Conservation (phyloP, 2,329 filamentous ascomycete species). For the Endocalyx cinctus region DNA sequence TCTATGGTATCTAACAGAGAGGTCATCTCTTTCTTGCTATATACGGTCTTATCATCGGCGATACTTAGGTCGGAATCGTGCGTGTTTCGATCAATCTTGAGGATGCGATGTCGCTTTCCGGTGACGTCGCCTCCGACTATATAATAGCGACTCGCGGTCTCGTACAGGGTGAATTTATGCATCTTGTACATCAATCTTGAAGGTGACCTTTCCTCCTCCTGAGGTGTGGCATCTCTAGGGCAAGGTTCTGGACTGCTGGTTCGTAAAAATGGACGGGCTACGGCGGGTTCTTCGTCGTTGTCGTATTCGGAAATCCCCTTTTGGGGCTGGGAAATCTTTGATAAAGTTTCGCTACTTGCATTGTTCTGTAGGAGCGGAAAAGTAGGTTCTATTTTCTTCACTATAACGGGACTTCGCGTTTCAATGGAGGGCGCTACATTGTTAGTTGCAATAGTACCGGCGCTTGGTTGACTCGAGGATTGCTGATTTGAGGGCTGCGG, state of each 20-base stretch:
- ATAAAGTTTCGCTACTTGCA: slow-evolving; percentile 31
- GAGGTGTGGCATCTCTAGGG: slow-evolving; percentile 18
- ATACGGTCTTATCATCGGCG: slow-evolving; percentile 91
- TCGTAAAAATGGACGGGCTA: slow-evolving; percentile 54
- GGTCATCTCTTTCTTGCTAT: slow-evolving; percentile 87
- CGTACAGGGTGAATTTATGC: slow-evolving; percentile 97
- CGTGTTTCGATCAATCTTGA: slow-evolving; percentile 90
- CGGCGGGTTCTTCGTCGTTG: slow-evolving; percentile 54
- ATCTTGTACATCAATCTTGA: slow-evolving; percentile 57
- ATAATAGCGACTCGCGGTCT: slow-evolving; percentile 90
- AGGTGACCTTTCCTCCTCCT: slow-evolving; percentile 20
- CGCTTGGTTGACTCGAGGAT: slow-evolving; percentile 8
- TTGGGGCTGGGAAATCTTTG: slow-evolving; percentile 24
- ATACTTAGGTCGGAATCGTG: slow-evolving; percentile 75
- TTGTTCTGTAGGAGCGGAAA: slow-evolving; percentile 40
- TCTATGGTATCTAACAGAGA: slow-evolving; percentile 91
- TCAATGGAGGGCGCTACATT: slow-evolving; percentile 6
- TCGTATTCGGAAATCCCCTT: slow-evolving; percentile 38
- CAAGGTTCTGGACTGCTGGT: slow-evolving; percentile 47
- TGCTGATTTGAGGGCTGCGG: slow-evolving; percentile 12
- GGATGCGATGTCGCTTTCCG: slow-evolving; percentile 80
- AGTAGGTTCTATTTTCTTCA: too few species aligned
- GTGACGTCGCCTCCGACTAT: slow-evolving; percentile 89
- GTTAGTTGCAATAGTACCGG: slow-evolving; percentile 5
- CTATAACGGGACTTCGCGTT: too few species aligned